Evolutionary conservation across 2,329 filamentous ascomycete genomes (phyloP), one percentile per base, ranked within the genome.

Genomic region (Penicillium brasilianum): DNA sequence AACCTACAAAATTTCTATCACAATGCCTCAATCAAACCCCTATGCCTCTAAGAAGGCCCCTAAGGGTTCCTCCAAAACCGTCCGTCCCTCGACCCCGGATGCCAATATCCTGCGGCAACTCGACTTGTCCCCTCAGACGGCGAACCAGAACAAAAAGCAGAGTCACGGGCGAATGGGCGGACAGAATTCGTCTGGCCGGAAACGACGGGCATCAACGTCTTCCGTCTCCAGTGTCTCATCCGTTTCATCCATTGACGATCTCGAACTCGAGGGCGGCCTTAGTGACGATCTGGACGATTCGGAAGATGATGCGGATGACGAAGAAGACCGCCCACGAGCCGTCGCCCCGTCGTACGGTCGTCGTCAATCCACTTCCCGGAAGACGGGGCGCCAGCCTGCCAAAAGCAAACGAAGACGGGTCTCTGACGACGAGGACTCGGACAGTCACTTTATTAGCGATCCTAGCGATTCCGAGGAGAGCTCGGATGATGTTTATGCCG

Each of bases 401-500:
- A 74, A 69, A 60, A 72, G 61, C 52, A 74, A 71, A 59, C 72
- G 67, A 74, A 72, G 68, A 75, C 69, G 70, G 69, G 61, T 72
- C n/a, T 66, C 69, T 6, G 67, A 76, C n/a, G 73, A 76, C 30
- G 74, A 76, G 39, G 72, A 68, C 53, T 72, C 71, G 25, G 72
- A 71, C 20, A 72, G 64, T 32, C 71, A 71, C 51, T 67, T 69
- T 32, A 70, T 69, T 57, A 75, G 71, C 54, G 70, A 71, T 41
- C 70, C 65, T 22, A 71, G 69, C 51, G 75, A 76, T 34, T 74
- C 74, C 9, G 74, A 72, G 25, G 72, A 74, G 22, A 76, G 72
- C 63, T 89, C 86, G 64, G 87, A 89, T 61, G 90, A 92, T 70
- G 87, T 89, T 58, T 92, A 93, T 75, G 90, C 88, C 1, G 90